phyloP scores from a whole-genome alignment of 495 filamentous ascomycete genomes.

The Aspergillus cristatus region DNA sequence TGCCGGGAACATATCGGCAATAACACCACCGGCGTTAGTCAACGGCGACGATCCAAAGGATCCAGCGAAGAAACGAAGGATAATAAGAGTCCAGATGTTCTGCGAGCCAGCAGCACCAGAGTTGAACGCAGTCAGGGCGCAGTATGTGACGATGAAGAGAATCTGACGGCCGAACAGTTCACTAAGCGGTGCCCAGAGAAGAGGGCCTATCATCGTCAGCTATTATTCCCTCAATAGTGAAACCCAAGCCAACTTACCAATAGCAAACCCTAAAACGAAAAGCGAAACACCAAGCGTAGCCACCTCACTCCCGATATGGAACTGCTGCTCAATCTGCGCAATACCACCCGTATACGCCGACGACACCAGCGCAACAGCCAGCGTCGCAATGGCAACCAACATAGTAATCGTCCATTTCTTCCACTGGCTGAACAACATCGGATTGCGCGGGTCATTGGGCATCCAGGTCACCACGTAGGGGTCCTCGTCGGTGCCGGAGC shows the following conservation, averaged over 20 bases:
- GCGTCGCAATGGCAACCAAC: slow-evolving; percentile 55
- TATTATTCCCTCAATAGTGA: too few relatives aligned
- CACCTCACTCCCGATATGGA: slow-evolving; percentile 50
- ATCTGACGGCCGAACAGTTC: slow-evolving; percentile 68
- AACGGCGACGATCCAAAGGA: slow-evolving; percentile 67
- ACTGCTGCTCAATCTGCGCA: slow-evolving; percentile 47
- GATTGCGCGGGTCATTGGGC: slow-evolving; percentile 60
- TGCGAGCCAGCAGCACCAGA: slow-evolving; percentile 52
- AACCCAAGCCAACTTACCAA: slow-evolving; percentile 47
- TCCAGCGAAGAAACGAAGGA: slow-evolving; percentile 71
- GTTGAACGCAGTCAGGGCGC: slow-evolving; percentile 58
- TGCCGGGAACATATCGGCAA: slow-evolving; percentile 64
- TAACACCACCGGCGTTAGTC: slow-evolving; percentile 66
- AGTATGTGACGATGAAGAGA: slow-evolving; percentile 56
- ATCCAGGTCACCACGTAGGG: slow-evolving; percentile 71
- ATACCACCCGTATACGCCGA: slow-evolving; percentile 70
- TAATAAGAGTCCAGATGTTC: slow-evolving; percentile 56
- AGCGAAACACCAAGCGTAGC: slow-evolving; percentile 61
- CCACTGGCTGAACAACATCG: slow-evolving; percentile 49
- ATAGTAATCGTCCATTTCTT: slow-evolving; percentile 68
- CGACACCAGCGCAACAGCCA: slow-evolving; percentile 68
- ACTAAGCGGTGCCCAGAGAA: slow-evolving; percentile 57
- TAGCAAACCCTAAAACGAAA: slow-evolving; percentile 66
- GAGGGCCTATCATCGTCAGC: slow-evolving; percentile 26
- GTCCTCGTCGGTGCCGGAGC: slow-evolving; percentile 62